Percentiles rank a stretch among this genome's conserved stretches.
phyloP scores from a whole-genome alignment of 2,329 filamentous ascomycete species.

The Cordyceps cicadae region DNA sequence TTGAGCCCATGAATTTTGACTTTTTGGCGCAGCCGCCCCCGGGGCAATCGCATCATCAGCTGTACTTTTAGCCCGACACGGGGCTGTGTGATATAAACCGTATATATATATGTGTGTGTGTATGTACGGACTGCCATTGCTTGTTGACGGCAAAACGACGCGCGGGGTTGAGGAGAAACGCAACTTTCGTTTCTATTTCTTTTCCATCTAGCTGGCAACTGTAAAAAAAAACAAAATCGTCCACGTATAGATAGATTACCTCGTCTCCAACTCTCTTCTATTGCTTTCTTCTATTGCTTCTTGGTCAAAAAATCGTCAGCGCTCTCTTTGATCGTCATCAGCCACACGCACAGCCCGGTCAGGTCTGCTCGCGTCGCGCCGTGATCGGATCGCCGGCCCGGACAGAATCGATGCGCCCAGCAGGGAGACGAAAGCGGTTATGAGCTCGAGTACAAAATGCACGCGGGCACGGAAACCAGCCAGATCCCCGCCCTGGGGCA shows the following conservation, averaged over 20 bases:
- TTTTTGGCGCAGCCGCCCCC: conserved; percentile 52
- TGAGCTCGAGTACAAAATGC: neutral
- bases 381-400: conserved; percentile 29
- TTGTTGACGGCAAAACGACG: neutral
- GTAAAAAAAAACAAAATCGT: neutral
- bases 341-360: conserved; percentile 10
- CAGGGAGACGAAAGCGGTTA: conserved; percentile 29
- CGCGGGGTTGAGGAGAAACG: neutral
- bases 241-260: neutral
- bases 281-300: neutral
- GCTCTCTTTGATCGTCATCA: conserved; percentile 54
- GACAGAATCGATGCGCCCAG: conserved; percentile 8
- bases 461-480: conserved; percentile 18
- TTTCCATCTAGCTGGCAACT: neutral
- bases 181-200: neutral
- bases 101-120: neutral
- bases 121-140: neutral
- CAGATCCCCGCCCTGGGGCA: neutral
- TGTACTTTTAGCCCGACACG: conserved; percentile 39
- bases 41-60: conserved; percentile 49
- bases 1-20: conserved; percentile 52
- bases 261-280: no score
- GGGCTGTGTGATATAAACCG: neutral
- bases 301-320: conserved; percentile 33
- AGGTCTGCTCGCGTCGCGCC: conserved; percentile 11